Conservation (phyloP, 352 stramenopile genomes). For the Phytophthora lateralis region DNA sequence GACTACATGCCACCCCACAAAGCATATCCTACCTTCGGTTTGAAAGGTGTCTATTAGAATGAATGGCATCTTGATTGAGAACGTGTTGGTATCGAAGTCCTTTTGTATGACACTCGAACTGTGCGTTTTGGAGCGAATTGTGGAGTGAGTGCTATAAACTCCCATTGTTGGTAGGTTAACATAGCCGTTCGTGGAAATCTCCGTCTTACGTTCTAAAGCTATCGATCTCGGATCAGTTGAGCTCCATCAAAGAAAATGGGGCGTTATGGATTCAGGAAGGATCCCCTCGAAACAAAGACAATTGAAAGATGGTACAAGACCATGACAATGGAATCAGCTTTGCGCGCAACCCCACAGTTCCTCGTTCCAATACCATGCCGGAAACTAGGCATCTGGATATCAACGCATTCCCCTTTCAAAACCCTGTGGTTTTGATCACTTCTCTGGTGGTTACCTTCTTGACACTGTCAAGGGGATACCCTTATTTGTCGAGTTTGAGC, state of each 20-base stretch:
- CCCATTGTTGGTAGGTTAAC: too few species aligned
- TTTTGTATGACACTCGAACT: not conserved
- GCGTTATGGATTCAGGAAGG: too few species aligned
- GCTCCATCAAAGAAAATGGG: not conserved
- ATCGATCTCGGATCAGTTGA: not conserved
- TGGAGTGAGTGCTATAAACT: not conserved
- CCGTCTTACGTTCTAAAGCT: too few species aligned
- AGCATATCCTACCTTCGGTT: too few species aligned
- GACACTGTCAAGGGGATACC: not conserved
- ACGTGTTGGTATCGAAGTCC: not conserved
- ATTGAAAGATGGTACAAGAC: not conserved
- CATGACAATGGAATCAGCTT: not conserved
- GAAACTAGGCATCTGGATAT: too few species aligned
- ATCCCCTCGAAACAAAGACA: not conserved
- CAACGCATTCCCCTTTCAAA: too few species aligned
- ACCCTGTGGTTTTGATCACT: too few species aligned
- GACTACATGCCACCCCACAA: too few species aligned
- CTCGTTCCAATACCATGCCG: not conserved
- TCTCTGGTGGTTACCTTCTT: not conserved
- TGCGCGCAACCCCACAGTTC: not conserved
- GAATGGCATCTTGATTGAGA: not conserved
- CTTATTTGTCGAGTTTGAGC: not conserved
- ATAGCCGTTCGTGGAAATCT: too few species aligned
- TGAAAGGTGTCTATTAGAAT: too few species aligned
- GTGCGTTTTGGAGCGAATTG: not conserved